Percentiles rank a stretch among this genome's conserved stretches.
phyloP scores from a whole-genome alignment of 1,284 basidiomycete genomes.

The Pholiota adiposa region DNA sequence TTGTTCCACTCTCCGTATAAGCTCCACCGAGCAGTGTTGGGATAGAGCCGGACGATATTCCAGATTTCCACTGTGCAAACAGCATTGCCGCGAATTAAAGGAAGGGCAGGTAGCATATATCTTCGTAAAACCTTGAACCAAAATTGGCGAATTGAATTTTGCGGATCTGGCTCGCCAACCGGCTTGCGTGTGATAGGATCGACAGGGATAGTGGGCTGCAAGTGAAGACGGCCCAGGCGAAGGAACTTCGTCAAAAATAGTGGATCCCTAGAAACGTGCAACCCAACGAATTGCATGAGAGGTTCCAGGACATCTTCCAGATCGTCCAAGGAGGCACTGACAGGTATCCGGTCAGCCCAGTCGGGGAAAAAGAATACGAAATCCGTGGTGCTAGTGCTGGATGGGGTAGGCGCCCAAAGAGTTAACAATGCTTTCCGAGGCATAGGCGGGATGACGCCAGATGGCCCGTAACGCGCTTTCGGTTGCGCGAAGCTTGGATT shows the following conservation, averaged over 20 bases:
- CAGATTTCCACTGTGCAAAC: conserved; percentile 89
- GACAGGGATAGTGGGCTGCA: conserved; percentile 44
- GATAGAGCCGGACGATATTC: conserved; percentile 81
- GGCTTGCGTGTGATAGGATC: conserved; percentile 62
- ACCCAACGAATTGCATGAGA: conserved; percentile 74
- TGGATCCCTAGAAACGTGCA: conserved; percentile 77
- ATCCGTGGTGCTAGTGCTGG: conserved; percentile 67
- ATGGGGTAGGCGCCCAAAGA: conserved; percentile 75
- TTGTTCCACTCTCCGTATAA: conserved; percentile 97
- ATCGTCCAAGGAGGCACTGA: conserved; percentile 69
- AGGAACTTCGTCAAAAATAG: conserved; percentile 49
- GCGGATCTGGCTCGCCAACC: conserved; percentile 51
- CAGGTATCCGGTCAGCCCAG: conserved; percentile 77
- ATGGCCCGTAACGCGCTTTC: conserved; percentile 62
- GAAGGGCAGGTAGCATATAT: conserved; percentile 87
- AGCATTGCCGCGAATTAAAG: conserved; percentile 85
- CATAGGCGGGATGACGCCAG: conserved; percentile 54
- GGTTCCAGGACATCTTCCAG: conserved; percentile 76
- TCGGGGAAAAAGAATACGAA: conserved; percentile 91
- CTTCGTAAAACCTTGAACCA: conserved; percentile 86
- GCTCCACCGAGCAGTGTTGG: conserved; percentile 82
- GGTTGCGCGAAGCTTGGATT: conserved; percentile 65
- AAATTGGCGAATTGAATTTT: conserved; percentile 61
- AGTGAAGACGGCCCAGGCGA: conserved; percentile 38
- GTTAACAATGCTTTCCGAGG: conserved; percentile 67